Conservation (phyloP, 2,329 filamentous ascomycete genomes). For the Phyllosticta citrichinensis region DNA sequence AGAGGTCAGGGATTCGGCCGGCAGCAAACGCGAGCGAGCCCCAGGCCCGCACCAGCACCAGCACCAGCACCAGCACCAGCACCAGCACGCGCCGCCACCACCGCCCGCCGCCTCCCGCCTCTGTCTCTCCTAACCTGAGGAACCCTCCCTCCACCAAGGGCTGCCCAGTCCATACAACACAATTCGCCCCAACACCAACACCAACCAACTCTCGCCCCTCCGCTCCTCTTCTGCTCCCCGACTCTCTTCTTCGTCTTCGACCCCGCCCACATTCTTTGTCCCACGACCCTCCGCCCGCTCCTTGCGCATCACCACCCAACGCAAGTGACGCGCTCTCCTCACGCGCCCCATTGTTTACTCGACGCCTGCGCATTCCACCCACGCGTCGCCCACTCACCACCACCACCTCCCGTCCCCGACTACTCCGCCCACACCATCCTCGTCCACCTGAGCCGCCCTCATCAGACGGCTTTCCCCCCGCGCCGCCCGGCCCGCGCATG, state of each 20-base stretch:
- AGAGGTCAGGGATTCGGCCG: constrained; percentile 3
- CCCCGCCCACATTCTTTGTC: constrained; percentile 7
- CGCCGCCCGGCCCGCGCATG: constrained; percentile 5
- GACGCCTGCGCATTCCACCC: constrained; percentile 9
- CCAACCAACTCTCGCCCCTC: not conserved
- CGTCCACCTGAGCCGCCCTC: not conserved
- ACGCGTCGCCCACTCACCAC: constrained; percentile 2
- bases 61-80: not conserved
- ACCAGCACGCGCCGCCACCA: not conserved
- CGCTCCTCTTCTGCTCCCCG: not conserved
- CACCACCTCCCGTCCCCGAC: constrained; percentile 2
- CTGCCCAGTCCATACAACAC: not conserved
- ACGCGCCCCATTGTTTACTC: constrained; percentile 12
- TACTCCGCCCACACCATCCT: constrained; percentile 6
- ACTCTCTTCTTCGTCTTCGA: not conserved
- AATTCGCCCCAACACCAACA: not conserved
- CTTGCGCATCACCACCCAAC: not conserved
- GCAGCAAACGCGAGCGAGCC: constrained; percentile 7
- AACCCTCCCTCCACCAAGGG: not conserved
- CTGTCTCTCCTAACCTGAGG: not conserved
- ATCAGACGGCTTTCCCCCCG: constrained; percentile 3
- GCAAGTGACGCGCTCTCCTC: not conserved
- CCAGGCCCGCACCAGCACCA: not conserved
- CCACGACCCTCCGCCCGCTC: not conserved
- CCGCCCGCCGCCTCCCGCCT: constrained; percentile 4